phyloP scores from a whole-genome alignment of 23 red algal genomes.

The Pyropia haitanensis region DNA sequence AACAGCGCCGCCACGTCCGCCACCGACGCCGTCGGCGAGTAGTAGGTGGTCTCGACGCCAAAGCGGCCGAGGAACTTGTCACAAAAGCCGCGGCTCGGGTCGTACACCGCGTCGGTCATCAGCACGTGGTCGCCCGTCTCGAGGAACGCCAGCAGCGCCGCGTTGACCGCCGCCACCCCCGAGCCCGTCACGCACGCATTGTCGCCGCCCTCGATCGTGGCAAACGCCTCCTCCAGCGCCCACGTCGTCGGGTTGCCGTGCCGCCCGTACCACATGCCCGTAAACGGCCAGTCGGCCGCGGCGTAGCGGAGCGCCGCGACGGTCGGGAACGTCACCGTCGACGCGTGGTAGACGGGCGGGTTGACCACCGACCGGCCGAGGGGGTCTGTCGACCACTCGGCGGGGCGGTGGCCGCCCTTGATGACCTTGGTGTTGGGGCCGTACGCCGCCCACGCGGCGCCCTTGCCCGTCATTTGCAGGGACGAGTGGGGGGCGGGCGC shows the following conservation, averaged over 20 bases:
- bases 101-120: conserved; percentile 89
- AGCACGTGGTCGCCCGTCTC: conserved; percentile 86
- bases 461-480: no score
- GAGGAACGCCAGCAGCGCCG: conserved; percentile 79
- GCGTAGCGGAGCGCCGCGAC: conserved; percentile 57
- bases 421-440: conserved; percentile 52
- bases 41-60: conserved; percentile 83
- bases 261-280: conserved; percentile 95
- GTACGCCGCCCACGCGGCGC: no score
- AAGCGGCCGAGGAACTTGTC: conserved; percentile 83
- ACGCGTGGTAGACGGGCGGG: conserved; percentile 89
- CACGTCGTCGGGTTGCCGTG: conserved; percentile 93
- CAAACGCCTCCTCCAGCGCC: conserved; percentile 94
- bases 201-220: conserved; percentile 79
- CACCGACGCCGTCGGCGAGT: conserved; percentile 34
- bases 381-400: conserved; percentile 87
- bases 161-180: conserved; percentile 94
- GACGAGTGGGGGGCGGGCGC: no score
- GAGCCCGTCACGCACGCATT: conserved; percentile 80
- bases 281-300: conserved; percentile 81
- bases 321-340: conserved; percentile 81
- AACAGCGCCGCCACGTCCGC: conserved; percentile 47
- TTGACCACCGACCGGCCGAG: conserved; percentile 85
- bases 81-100: conserved; percentile 86
- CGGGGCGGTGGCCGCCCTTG: conserved; percentile 59